Evolutionary conservation across 2,329 filamentous ascomycete species (phyloP).

Genomic region (Calonectria pauciramosa): DNA sequence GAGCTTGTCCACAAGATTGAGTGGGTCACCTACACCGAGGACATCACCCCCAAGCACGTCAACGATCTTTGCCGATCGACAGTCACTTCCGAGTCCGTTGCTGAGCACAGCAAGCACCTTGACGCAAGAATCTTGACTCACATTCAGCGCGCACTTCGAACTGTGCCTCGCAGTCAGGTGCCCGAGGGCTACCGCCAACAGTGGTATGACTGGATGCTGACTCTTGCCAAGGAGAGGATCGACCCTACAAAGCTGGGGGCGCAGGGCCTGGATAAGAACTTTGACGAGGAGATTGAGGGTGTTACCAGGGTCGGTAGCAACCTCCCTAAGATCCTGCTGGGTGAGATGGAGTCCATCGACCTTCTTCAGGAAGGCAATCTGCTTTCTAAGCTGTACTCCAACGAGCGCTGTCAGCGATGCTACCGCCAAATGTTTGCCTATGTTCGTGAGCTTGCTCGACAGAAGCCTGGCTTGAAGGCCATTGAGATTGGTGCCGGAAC

Average conservation of each 20-base stretch:
- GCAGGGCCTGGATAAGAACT: background rate
- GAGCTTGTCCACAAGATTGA: constrained; percentile 20
- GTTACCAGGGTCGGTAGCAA: constrained; percentile 15
- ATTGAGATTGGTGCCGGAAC: constrained; percentile 59
- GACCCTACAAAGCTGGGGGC: background rate
- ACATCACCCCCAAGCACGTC: constrained; percentile 10
- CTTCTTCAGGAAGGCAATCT: constrained; percentile 5
- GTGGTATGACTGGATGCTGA: constrained; percentile 27
- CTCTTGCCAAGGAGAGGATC: constrained; percentile 7
- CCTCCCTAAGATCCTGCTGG: constrained; percentile 7
- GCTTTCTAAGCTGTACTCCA: constrained; percentile 16
- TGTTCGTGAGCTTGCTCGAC: constrained; percentile 51
- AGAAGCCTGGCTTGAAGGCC: constrained; percentile 48
- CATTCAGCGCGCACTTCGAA: constrained; percentile 16
- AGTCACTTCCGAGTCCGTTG: background rate
- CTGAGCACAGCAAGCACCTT: constrained; percentile 7
- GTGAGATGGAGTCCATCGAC: constrained; percentile 9
- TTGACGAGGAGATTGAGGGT: constrained; percentile 18
- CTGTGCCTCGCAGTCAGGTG: background rate
- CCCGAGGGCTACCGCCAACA: constrained; percentile 12
- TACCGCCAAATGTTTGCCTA: constrained; percentile 7
- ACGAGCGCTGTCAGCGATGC: constrained; percentile 22
- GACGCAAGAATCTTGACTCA: constrained; percentile 14
- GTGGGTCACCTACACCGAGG: constrained; percentile 14
- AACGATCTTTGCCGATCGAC: background rate